Percentiles rank a stretch among this genome's conserved stretches.
phyloP scores from a whole-genome alignment of 1,284 basidiomycete species.

The Irpex sp. region DNA sequence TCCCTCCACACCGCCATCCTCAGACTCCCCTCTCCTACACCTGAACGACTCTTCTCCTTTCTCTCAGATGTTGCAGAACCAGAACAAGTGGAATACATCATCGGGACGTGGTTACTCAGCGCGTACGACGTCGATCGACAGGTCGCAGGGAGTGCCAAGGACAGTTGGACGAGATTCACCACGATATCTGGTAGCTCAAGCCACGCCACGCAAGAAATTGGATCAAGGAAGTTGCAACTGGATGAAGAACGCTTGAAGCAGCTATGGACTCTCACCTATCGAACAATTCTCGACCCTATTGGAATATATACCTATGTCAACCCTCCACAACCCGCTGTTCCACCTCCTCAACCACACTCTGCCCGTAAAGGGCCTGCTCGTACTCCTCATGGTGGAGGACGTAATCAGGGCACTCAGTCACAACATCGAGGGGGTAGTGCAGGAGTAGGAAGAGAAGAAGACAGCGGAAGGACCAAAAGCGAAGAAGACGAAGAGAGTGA shows the following conservation, averaged over 20 bases:
- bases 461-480: conserved; percentile 33
- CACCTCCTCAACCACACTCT: conserved; percentile 21
- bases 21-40: conserved; percentile 43
- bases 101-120: conserved; percentile 80
- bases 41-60: conserved; percentile 50
- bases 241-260: conserved; percentile 11
- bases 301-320: conserved; percentile 68
- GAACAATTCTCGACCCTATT: conserved; percentile 62
- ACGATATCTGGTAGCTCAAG: background rate
- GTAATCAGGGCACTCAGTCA: background rate
- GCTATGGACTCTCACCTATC: conserved; percentile 48
- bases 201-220: background rate
- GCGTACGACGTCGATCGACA: conserved; percentile 71
- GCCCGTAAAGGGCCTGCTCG: conserved; percentile 32
- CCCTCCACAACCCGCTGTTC: conserved; percentile 47
- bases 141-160: conserved; percentile 48
- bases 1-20: conserved; percentile 71
- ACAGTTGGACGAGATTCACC: conserved; percentile 45
- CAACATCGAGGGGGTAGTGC: background rate
- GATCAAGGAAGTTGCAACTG: background rate
- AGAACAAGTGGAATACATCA: conserved; percentile 62
- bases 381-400: background rate
- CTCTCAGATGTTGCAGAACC: conserved; percentile 51
- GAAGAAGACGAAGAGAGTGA: conserved; percentile 66
- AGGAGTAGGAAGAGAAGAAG: conserved; percentile 18